Conservation (phyloP, 1,284 basidiomycete species). For the Microbotryum violaceum region DNA sequence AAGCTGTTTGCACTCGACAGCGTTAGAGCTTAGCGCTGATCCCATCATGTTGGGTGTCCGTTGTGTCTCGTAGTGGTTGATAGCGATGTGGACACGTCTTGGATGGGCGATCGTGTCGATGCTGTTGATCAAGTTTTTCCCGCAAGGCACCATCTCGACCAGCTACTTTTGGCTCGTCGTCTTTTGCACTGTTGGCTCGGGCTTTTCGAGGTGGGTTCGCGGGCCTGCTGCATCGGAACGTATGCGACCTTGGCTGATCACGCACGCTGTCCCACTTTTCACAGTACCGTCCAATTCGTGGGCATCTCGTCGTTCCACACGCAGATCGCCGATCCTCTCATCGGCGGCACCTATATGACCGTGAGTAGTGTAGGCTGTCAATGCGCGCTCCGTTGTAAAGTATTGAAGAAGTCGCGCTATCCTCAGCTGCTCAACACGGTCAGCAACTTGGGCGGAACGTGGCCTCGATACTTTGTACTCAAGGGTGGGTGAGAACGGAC, state of each 20-base stretch:
- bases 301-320: conserved; percentile 98
- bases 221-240: not conserved
- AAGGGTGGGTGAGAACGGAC: conserved; percentile 51
- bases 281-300: conserved; percentile 92
- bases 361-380: conserved; percentile 46
- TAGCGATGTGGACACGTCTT: conserved; percentile 83
- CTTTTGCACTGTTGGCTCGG: conserved; percentile 71
- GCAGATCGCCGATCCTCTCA: conserved; percentile 89
- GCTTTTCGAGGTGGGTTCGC: conserved; percentile 66
- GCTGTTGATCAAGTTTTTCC: conserved; percentile 76
- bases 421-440: conserved; percentile 84
- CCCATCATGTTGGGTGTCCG: conserved; percentile 32
- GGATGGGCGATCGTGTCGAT: conserved; percentile 61
- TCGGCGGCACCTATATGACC: conserved; percentile 98
- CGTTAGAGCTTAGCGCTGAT: not conserved
- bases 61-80: conserved; percentile 71
- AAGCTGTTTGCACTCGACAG: conserved; percentile 1
- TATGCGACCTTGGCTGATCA: not conserved
- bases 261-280: not conserved
- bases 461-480: conserved; percentile 88
- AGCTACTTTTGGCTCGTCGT: conserved; percentile 75
- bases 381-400: too few species aligned
- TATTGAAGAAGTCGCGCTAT: too few species aligned
- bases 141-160: conserved; percentile 53
- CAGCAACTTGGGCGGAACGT: conserved; percentile 93